Evolutionary conservation across 495 filamentous ascomycete species (phyloP).

Genomic region (Aspergillus diversus): DNA sequence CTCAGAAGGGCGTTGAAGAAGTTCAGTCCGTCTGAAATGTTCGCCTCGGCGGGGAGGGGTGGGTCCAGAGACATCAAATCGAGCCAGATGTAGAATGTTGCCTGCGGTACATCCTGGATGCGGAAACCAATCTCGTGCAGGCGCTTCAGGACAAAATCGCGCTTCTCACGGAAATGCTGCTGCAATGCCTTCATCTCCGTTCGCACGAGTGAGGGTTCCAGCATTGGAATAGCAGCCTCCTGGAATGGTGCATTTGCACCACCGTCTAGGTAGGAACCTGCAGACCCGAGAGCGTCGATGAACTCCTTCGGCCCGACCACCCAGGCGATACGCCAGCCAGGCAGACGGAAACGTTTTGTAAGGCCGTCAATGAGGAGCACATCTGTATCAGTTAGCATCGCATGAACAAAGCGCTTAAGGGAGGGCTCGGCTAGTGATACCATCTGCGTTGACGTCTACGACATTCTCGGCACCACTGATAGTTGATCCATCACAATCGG

Average conservation of each 20-base stretch:
- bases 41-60: conserved; percentile 47
- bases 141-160: conserved; percentile 82
- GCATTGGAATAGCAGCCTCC: conserved; percentile 89
- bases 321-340: conserved; percentile 97
- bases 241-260: conserved; percentile 96
- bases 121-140: conserved; percentile 83
- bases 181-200: conserved; percentile 92
- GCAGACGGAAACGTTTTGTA: conserved; percentile 94
- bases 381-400: conserved; percentile 44
- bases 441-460: conserved; percentile 67
- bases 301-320: conserved; percentile 95
- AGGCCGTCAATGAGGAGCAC: conserved; percentile 95
- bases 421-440: conserved; percentile 28
- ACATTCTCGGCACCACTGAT: conserved; percentile 88
- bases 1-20: conserved; percentile 93
- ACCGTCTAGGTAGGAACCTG: conserved; percentile 94
- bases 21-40: conserved; percentile 88
- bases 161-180: conserved; percentile 82
- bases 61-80: conserved; percentile 58
- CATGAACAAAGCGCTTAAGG: conserved; percentile 41
- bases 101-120: conserved; percentile 76
- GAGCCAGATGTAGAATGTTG: conserved; percentile 92
- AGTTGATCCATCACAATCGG: conserved; percentile 83
- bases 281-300: conserved; percentile 89
- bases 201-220: conserved; percentile 77